Evolutionary conservation across 345 rosid genomes (phyloP), one percentile per base, ranked within the genome.

Genomic region (Draba incana): DNA sequence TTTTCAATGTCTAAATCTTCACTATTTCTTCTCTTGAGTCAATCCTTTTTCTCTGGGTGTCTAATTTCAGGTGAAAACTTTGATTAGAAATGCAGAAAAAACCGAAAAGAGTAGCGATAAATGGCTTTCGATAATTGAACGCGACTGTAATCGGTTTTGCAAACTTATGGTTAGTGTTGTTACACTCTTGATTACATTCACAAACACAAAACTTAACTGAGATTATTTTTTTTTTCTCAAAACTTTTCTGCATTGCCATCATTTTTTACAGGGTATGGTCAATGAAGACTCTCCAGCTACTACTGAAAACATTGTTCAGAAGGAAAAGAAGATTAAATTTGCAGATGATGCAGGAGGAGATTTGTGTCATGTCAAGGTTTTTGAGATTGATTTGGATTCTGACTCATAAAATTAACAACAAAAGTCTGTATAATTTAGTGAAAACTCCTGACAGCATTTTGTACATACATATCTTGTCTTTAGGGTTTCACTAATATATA

Each of bases 301-400:
- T 47, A 38, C 79, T 20, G 76, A 71, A 58, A 75, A 77, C 62
- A 37, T 43, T 56, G 75, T 25, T 57, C 81, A 77, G 70, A 77
- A 79, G 84, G 80, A 80, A 51, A 89, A 78, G 80, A 89, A 86
- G 84, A 89, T 93, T 37, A 79, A 60, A 33, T 93, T 93, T 72
- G 96, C 98, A 13, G 97, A 93, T 58, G 98, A 93, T 77, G 87
- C 83, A 38, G 97, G 98, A 46, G 91, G 88, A 64, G 74, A 82
- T 72, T 88, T 92, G 28, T 88, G 90, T 52, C 84, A 93, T 72
- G 81, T 93, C 76, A 88, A 82, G 82, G 81, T 86, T 55, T 83
- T 88, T 53, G 78, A 81, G 76, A 55, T 74, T 66, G 87, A 81
- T 58, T 70, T 56, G 53, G 72, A 75, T 61, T 79, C 80, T 75